phyloP scores from a whole-genome alignment of 2,329 filamentous ascomycete genomes.

The Stachybotrys chartarum region DNA sequence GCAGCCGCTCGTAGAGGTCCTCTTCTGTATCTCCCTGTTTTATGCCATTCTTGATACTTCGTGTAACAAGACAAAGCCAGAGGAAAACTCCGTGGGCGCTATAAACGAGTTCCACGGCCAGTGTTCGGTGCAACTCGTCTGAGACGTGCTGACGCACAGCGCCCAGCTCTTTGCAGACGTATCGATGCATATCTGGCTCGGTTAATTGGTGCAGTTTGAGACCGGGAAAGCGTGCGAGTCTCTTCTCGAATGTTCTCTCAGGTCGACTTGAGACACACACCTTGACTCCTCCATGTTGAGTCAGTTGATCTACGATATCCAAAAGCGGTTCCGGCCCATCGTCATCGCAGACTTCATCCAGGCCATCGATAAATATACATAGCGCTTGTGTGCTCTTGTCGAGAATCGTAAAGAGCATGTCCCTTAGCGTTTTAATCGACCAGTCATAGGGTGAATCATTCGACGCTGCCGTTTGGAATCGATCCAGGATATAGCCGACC shows the following conservation, averaged over 20 bases:
- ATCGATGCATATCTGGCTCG: constrained; percentile 3
- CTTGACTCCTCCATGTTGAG: constrained; percentile 4
- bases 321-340: constrained; percentile 2
- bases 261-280: constrained; percentile 8
- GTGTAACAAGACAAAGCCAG: not conserved
- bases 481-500: not conserved
- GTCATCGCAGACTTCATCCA: constrained; percentile 8
- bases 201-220: constrained; percentile 6
- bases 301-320: constrained; percentile 1
- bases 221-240: not conserved
- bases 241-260: constrained; percentile 2
- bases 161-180: constrained; percentile 2
- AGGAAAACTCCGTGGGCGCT: not conserved
- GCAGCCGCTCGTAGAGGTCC: not conserved
- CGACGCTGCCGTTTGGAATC: constrained; percentile 3
- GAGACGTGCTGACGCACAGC: not conserved
- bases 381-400: not conserved
- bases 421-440: constrained; percentile 7
- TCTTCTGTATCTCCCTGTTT: not conserved
- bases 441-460: constrained; percentile 9
- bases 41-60: not conserved
- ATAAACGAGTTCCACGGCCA: not conserved
- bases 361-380: constrained; percentile 12
- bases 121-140: not conserved
- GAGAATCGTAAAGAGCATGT: constrained; percentile 1